A percentile compares a stretch with the other conserved stretches of the same genome.
phyloP scores from a whole-genome alignment of 2,329 filamentous ascomycete genomes.

The Amylocarpus encephaloides region DNA sequence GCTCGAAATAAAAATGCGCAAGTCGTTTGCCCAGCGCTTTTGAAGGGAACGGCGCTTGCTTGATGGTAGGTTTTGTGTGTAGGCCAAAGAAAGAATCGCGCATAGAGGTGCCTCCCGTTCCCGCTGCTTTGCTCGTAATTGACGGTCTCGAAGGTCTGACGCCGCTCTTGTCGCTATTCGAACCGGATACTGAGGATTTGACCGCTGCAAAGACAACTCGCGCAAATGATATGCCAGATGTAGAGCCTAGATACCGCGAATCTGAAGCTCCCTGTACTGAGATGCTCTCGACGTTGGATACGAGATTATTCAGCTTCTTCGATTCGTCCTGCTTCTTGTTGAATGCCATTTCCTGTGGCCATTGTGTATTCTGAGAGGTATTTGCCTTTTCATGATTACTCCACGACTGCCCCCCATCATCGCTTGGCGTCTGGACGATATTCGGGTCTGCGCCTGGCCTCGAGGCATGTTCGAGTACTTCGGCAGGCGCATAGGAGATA shows the following conservation, averaged over 20 bases:
- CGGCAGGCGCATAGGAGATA: conserved; percentile 65
- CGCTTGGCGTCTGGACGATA: conserved; percentile 26
- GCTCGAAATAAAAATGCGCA: conserved; percentile 84
- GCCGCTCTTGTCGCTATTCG: conserved; percentile 59
- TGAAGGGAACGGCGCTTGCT: conserved; percentile 77
- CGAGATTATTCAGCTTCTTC: conserved; percentile 58
- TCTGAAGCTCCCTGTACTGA: conserved; percentile 74
- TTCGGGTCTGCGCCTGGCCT: conserved; percentile 30
- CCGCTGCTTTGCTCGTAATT: conserved; percentile 32
- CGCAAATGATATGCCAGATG: conserved; percentile 89
- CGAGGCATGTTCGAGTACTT: conserved; percentile 60
- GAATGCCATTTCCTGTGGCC: conserved; percentile 24
- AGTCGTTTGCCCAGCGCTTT: conserved; percentile 66
- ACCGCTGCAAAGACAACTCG: conserved; percentile 91
- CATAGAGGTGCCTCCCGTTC: conserved; percentile 67
- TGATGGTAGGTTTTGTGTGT: conserved; percentile 82
- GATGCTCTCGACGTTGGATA: conserved; percentile 66
- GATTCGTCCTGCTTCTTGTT: conserved; percentile 47
- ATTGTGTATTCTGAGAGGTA: conserved; percentile 16
- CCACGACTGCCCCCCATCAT: conserved; percentile 21
- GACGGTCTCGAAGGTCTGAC: conserved; percentile 52
- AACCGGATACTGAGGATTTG: conserved; percentile 62
- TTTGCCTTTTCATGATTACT: conserved; percentile 19
- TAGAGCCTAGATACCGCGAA: conserved; percentile 74
- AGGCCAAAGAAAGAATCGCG: conserved; percentile 96